Conservation (phyloP, 129 eudicot genomes). For the Centaurea solstitialis region DNA sequence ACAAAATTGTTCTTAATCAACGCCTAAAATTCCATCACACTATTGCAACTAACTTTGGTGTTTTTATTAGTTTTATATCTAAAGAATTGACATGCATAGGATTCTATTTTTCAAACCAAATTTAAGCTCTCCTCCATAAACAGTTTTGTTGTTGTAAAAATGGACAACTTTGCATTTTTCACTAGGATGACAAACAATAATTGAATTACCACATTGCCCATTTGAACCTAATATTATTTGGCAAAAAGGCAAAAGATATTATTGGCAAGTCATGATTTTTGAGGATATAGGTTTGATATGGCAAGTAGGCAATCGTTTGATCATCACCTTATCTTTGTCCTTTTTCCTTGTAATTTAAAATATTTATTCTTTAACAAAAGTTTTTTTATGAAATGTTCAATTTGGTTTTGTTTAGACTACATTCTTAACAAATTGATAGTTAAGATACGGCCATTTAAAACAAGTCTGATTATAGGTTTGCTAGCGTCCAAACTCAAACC, state of each 20-base stretch:
- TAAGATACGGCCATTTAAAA: too few species aligned
- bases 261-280: conserved; percentile 24
- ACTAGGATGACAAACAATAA: neutral
- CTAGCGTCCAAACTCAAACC: too few species aligned
- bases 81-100: neutral
- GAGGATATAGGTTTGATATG: conserved; percentile 24
- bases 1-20: neutral
- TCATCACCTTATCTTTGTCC: conserved; percentile 8
- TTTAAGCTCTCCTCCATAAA: neutral
- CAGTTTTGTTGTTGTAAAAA: neutral
- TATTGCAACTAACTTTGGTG: neutral
- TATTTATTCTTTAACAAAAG: neutral
- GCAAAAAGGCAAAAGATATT: conserved; percentile 16
- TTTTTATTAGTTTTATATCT: neutral
- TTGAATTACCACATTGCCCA: neutral
- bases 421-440: too few species aligned
- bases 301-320: conserved; percentile 27
- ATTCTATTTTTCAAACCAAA: neutral
- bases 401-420: too few species aligned
- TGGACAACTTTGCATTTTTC: neutral
- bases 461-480: too few species aligned
- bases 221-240: conserved; percentile 1
- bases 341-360: neutral
- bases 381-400: too few species aligned
- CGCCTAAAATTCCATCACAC: neutral